Percentiles rank a stretch among this genome's conserved stretches.
These are phyloP conservation scores for Falciphora oryzae DNA, from an alignment of 2,329 filamentous ascomycete genomes.

Conservation along the genomic window DNA sequence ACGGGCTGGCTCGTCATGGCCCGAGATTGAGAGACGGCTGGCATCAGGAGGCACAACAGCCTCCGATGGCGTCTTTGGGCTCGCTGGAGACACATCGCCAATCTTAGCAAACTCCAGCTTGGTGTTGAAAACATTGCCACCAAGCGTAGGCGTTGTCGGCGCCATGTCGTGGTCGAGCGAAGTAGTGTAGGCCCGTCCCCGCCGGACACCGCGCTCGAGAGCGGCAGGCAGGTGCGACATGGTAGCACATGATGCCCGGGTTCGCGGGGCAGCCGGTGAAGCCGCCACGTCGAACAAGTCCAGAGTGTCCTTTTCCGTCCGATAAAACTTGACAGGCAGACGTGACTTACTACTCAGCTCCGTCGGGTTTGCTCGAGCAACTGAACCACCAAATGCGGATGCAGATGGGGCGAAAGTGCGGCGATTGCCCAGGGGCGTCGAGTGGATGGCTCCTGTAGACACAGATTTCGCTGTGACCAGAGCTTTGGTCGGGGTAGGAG, in stretches of 20 bases:
- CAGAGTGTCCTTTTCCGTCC: neutral
- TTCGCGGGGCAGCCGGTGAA: neutral
- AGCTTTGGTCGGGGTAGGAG: slow-evolving; percentile 89
- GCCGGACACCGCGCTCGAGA: slow-evolving; percentile 19
- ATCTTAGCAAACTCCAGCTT: slow-evolving; percentile 47
- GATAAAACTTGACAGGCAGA: slow-evolving; percentile 15
- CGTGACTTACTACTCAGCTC: slow-evolving; percentile 38
- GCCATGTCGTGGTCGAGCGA: slow-evolving; percentile 13
- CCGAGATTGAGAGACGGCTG: slow-evolving; percentile 77
- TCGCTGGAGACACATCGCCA: slow-evolving; percentile 46
- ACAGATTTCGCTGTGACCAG: slow-evolving; percentile 23
- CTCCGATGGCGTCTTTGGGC: slow-evolving; percentile 73
- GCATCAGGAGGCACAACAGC: slow-evolving; percentile 70
- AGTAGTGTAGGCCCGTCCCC: neutral
- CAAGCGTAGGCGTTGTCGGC: slow-evolving; percentile 27
- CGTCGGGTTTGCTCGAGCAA: slow-evolving; percentile 19
- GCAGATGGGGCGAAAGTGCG: slow-evolving; percentile 28
- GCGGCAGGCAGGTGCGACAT: neutral
- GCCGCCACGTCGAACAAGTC: neutral
- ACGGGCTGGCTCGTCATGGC: slow-evolving; percentile 33
- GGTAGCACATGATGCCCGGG: neutral
- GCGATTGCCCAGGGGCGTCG: slow-evolving; percentile 18
- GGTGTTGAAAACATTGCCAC: slow-evolving; percentile 12
- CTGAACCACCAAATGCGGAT: slow-evolving; percentile 30
- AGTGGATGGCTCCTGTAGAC: slow-evolving; percentile 11